Evolutionary conservation across 192 early-diverging fungal genomes (phyloP).

Genomic region (Rhizoclosmatium sp.): DNA sequence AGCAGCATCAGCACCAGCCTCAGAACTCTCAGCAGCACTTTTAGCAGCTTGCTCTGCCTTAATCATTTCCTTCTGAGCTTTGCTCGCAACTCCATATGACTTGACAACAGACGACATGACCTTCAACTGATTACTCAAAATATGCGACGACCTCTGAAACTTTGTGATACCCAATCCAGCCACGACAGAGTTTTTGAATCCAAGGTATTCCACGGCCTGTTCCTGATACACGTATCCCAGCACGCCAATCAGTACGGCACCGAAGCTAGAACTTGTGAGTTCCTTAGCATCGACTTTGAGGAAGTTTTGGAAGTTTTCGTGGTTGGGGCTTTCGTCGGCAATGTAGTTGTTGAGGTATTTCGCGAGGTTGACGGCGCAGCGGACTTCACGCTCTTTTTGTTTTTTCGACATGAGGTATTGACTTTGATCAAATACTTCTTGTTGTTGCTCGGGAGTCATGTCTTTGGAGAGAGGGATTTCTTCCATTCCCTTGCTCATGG

Average conservation of each 20-base stretch:
- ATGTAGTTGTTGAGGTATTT: constrained; percentile 45
- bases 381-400: constrained; percentile 48
- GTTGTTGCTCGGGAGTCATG: constrained; percentile 17
- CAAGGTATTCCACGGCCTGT: constrained; percentile 37
- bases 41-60: constrained; percentile 18
- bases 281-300: constrained; percentile 40
- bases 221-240: constrained; percentile 48
- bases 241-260: constrained; percentile 48
- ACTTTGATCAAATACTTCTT: constrained; percentile 19
- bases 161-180: constrained; percentile 44
- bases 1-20: neutral
- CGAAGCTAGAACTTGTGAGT: constrained; percentile 42
- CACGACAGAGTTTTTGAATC: constrained; percentile 40
- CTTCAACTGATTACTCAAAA: constrained; percentile 33
- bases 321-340: constrained; percentile 33
- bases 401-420: constrained; percentile 24
- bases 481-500: constrained; percentile 29
- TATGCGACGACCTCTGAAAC: constrained; percentile 35
- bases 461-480: constrained; percentile 4
- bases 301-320: constrained; percentile 32
- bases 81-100: constrained; percentile 39
- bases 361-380: constrained; percentile 45
- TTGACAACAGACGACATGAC: constrained; percentile 41
- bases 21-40: neutral
- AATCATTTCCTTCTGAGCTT: constrained; percentile 42